These are phyloP conservation scores for Dactylellina haptotyla DNA, from an alignment of 2,329 filamentous ascomycete species.

Conservation along the genomic window DNA sequence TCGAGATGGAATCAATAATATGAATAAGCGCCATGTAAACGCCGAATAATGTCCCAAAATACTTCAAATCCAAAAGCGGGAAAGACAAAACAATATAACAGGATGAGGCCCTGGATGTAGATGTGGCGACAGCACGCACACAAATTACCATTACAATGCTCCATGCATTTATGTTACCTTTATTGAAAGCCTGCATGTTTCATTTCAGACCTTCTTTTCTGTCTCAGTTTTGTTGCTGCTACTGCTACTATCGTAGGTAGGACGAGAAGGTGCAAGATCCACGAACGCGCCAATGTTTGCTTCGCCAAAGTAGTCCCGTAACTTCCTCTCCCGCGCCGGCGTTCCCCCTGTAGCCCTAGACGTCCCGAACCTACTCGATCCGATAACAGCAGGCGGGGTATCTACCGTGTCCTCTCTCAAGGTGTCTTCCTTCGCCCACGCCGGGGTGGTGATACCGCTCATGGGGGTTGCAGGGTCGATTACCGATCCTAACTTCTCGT, in stretches of 20 bases:
- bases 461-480: slow-evolving; percentile 28
- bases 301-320: slow-evolving; percentile 41
- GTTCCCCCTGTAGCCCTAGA: slow-evolving; percentile 8
- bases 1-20: not conserved
- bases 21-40: not conserved
- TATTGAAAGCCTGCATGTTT: too few relatives aligned
- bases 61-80: not conserved
- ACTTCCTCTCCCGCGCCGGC: slow-evolving; percentile 10
- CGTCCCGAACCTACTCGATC: slow-evolving; percentile 11
- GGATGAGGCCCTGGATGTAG: not conserved
- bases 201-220: not conserved
- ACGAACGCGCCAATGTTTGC: slow-evolving; percentile 32
- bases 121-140: not conserved
- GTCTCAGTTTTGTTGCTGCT: not conserved
- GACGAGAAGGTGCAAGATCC: slow-evolving; percentile 15
- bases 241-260: not conserved
- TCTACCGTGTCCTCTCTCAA: slow-evolving; percentile 21
- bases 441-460: slow-evolving; percentile 33
- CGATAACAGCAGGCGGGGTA: slow-evolving; percentile 29
- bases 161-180: slow-evolving; percentile 1
- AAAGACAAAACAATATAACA: not conserved
- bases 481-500: slow-evolving; percentile 38
- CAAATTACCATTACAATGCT: not conserved
- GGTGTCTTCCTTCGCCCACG: slow-evolving; percentile 35
- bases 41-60: not conserved